These are phyloP conservation scores for Medicago ruthenica DNA, from an alignment of 306 rosid genomes.

Conservation along the genomic window DNA sequence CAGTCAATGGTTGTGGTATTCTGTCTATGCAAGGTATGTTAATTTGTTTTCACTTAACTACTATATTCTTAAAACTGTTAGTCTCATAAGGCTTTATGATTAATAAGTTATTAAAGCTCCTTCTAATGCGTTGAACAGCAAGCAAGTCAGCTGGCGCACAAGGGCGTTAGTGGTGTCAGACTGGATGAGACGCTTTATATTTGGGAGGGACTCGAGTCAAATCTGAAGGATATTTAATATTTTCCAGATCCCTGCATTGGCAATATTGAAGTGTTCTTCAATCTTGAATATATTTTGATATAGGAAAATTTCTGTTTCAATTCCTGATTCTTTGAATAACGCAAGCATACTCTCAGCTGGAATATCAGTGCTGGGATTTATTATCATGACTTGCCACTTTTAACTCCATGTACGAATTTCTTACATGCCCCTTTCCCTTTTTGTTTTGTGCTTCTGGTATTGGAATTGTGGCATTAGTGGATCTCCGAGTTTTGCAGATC, in stretches of 20 bases:
- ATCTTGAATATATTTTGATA: slow-evolving; percentile 28
- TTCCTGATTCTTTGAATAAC: slow-evolving; percentile 47
- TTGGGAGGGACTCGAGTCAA: slow-evolving; percentile 94
- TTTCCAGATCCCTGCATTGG: slow-evolving; percentile 21
- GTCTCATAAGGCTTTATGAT: slow-evolving; percentile 19
- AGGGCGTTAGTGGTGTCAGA: slow-evolving; percentile 84
- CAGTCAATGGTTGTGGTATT: slow-evolving; percentile 96
- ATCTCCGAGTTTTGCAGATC: slow-evolving; percentile 48
- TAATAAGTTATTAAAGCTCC: slow-evolving; percentile 20
- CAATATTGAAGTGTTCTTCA: slow-evolving; percentile 15
- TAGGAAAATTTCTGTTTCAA: slow-evolving; percentile 30
- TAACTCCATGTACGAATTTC: slow-evolving; percentile 26
- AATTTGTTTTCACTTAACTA: slow-evolving; percentile 21
- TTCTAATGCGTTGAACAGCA: slow-evolving; percentile 59
- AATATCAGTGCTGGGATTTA: slow-evolving; percentile 28
- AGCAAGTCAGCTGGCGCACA: slow-evolving; percentile 99
- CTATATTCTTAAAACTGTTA: neutral
- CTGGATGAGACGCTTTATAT: slow-evolving; percentile 83
- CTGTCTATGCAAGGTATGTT: slow-evolving; percentile 85
- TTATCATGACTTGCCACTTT: slow-evolving; percentile 24
- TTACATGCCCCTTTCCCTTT: slow-evolving; percentile 14
- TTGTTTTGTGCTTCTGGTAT: slow-evolving; percentile 2
- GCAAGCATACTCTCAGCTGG: slow-evolving; percentile 29
- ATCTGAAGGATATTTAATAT: slow-evolving; percentile 46
- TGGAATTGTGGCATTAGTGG: slow-evolving; percentile 35